Evolutionary conservation across 306 rosid genomes (phyloP).

Genomic region (Malus orientalis): DNA sequence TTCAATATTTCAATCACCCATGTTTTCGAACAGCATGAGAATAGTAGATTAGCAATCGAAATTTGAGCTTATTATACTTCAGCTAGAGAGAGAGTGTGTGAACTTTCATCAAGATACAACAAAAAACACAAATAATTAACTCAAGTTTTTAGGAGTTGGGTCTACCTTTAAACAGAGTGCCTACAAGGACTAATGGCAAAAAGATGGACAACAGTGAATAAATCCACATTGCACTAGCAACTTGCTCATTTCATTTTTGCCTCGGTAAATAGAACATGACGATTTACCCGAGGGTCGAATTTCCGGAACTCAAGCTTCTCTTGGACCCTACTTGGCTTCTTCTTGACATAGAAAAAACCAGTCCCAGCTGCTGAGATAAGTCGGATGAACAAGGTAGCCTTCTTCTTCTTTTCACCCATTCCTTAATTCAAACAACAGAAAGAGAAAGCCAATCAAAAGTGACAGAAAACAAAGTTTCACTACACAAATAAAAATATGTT

Average conservation of each 20-base stretch:
- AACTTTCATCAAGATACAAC: not conserved
- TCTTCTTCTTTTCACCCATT: conserved; percentile 90
- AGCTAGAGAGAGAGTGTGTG: not conserved
- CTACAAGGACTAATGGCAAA: not conserved
- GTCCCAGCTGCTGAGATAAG: conserved; percentile 93
- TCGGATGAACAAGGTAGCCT: conserved; percentile 71
- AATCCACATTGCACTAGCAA: not conserved
- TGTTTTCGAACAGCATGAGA: not conserved
- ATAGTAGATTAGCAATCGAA: not conserved
- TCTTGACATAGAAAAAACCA: conserved; percentile 92
- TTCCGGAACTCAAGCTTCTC: conserved; percentile 92
- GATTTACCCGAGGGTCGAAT: conserved; percentile 79
- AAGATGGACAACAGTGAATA: not conserved
- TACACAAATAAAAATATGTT: not conserved
- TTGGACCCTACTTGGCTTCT: conserved; percentile 65
- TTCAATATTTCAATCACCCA: not conserved
- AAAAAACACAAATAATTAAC: not conserved
- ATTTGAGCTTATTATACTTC: not conserved
- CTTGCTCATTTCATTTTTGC: conserved; percentile 80
- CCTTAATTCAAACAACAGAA: conserved; percentile 19
- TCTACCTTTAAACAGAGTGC: not conserved
- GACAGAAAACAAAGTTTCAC: not conserved
- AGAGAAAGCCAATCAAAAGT: not conserved
- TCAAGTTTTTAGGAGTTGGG: not conserved
- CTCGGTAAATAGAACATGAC: conserved; percentile 85